Evolutionary conservation across 2,329 filamentous ascomycete species (phyloP).

Genomic region (Exophiala spinifera): DNA sequence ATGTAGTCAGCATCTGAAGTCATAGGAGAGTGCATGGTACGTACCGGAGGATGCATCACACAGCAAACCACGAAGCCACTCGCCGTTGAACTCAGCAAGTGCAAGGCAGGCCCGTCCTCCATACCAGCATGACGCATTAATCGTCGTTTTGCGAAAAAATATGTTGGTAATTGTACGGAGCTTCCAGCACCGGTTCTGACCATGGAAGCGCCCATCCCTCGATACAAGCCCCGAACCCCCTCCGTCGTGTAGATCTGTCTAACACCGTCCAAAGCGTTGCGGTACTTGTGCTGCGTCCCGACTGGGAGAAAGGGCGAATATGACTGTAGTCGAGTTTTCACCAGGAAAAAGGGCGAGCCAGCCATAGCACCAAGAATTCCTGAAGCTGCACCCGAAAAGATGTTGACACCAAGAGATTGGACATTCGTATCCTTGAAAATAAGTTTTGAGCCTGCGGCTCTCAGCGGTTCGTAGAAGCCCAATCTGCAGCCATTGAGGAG

Average conservation of each 20-base stretch:
- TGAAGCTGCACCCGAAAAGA: conserved; percentile 84
- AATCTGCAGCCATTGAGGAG: conserved; percentile 93
- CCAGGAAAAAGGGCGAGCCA: conserved; percentile 93
- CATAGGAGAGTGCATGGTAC: conserved; percentile 31
- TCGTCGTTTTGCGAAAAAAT: conserved; percentile 93
- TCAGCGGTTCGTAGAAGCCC: conserved; percentile 96
- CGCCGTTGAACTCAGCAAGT: conserved; percentile 80
- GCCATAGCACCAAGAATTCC: conserved; percentile 89
- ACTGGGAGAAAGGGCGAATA: conserved; percentile 90
- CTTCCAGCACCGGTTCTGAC: conserved; percentile 93
- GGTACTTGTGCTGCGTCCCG: conserved; percentile 93
- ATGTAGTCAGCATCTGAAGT: conserved; percentile 19
- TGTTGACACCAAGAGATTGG: conserved; percentile 86
- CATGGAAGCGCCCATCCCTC: conserved; percentile 90
- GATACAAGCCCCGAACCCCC: conserved; percentile 77
- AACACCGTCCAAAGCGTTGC: conserved; percentile 79
- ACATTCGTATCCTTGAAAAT: conserved; percentile 69
- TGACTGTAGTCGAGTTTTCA: conserved; percentile 94
- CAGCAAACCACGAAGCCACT: conserved; percentile 96
- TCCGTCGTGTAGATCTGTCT: conserved; percentile 73
- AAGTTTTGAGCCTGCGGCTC: conserved; percentile 64
- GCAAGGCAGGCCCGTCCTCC: conserved; percentile 84
- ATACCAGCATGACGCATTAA: conserved; percentile 79
- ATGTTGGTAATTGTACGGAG: conserved; percentile 93
- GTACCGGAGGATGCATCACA: conserved; percentile 94